A percentile compares a stretch with the other conserved stretches of the same genome.
These are phyloP conservation scores for Lentinula detonsa DNA, from an alignment of 768 basidiomycete genomes.

Conservation along the genomic window DNA sequence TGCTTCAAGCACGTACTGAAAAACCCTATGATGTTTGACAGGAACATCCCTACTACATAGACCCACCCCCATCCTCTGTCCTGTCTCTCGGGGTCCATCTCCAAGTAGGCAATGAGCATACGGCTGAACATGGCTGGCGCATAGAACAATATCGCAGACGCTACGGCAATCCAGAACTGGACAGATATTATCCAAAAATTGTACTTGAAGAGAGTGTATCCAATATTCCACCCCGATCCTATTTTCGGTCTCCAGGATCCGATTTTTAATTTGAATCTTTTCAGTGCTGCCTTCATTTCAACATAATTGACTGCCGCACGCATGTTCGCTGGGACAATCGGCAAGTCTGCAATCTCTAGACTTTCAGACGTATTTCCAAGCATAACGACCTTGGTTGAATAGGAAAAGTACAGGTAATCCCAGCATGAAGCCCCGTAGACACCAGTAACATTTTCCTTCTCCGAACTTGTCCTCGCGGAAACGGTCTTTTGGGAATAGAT, in stretches of 20 bases:
- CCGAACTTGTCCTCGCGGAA: constrained; percentile 49
- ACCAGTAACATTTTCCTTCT: constrained; percentile 73
- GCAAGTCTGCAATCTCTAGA: constrained; percentile 84
- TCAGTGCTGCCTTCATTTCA: constrained; percentile 56
- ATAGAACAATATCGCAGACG: constrained; percentile 63
- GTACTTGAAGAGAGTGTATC: constrained; percentile 53
- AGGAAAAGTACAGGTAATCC: constrained; percentile 73
- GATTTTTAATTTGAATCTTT: constrained; percentile 41
- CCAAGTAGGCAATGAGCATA: constrained; percentile 47
- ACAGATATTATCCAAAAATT: constrained; percentile 37
- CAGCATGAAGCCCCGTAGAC: constrained; percentile 48
- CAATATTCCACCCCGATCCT: constrained; percentile 61
- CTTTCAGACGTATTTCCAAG: constrained; percentile 69
- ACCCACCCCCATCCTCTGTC: constrained; percentile 57
- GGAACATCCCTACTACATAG: constrained; percentile 47
- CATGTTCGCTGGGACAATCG: constrained; percentile 71
- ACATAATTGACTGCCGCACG: constrained; percentile 59
- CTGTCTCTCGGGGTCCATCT: constrained; percentile 43
- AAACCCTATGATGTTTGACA: constrained; percentile 34
- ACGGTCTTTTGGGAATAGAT: constrained; percentile 75
- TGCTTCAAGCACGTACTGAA: constrained; percentile 26
- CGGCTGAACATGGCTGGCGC: constrained; percentile 48
- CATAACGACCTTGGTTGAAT: constrained; percentile 83
- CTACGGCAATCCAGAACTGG: constrained; percentile 45
- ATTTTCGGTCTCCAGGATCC: constrained; percentile 52